Percentiles rank a stretch among this genome's conserved stretches.
phyloP scores from a whole-genome alignment of 345 rosid species.

The Rhodamnia rubescens region DNA sequence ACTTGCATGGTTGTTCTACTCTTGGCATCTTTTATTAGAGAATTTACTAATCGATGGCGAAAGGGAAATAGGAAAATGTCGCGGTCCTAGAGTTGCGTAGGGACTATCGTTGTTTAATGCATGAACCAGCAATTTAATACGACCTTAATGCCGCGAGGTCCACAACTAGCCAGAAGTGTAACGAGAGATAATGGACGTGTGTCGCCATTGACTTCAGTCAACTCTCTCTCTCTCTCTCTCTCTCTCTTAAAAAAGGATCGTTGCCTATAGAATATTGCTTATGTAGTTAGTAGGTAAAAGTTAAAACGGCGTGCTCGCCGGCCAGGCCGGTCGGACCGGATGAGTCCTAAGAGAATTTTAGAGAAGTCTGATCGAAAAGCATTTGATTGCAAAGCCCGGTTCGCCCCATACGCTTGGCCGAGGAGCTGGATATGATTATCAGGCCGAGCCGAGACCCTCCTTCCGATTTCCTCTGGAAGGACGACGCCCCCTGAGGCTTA shows the following conservation, averaged over 20 bases:
- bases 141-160: not conserved
- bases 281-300: not conserved
- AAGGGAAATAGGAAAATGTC: not conserved
- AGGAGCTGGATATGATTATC: not conserved
- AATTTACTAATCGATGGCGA: not conserved
- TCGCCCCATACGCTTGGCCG: rapidly evolving
- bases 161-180: not conserved
- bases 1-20: not conserved
- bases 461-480: not conserved
- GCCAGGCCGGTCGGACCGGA: too few species aligned
- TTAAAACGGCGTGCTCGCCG: not conserved
- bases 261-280: not conserved
- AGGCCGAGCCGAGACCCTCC: not conserved
- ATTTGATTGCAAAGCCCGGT: not conserved
- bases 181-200: not conserved
- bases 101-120: not conserved
- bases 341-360: not conserved
- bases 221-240: not conserved
- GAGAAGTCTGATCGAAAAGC: not conserved
- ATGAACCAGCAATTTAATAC: not conserved
- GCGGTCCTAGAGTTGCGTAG: not conserved
- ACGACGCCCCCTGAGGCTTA: not conserved
- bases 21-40: not conserved
- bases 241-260: not conserved
- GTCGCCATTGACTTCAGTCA: not conserved